phyloP scores from a whole-genome alignment of 345 rosid genomes.

The Triadica sebifera region DNA sequence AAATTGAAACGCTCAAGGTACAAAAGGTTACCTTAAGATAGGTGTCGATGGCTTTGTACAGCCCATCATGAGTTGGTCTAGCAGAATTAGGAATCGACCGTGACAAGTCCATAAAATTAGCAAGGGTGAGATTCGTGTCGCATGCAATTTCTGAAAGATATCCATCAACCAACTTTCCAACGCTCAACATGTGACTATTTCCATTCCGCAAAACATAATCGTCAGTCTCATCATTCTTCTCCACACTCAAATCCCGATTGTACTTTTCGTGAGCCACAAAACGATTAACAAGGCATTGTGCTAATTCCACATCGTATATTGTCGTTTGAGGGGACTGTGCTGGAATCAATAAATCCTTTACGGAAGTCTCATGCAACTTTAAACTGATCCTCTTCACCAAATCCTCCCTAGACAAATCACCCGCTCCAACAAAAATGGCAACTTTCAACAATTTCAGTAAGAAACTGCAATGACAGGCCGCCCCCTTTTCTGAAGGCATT shows the following conservation, averaged over 20 bases:
- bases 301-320: conserved; percentile 62
- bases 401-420: conserved; percentile 49
- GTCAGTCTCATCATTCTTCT: conserved; percentile 34
- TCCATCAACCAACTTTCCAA: conserved; percentile 71
- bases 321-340: conserved; percentile 45
- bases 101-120: conserved; percentile 55
- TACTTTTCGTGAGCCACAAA: conserved; percentile 45
- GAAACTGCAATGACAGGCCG: conserved; percentile 71
- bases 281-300: conserved; percentile 47
- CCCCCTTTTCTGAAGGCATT: conserved; percentile 60
- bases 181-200: conserved; percentile 45
- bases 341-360: conserved; percentile 60
- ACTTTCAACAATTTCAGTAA: conserved; percentile 73
- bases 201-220: conserved; percentile 43
- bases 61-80: conserved; percentile 70
- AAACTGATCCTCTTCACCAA: conserved; percentile 55
- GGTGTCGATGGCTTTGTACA: conserved; percentile 78
- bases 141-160: conserved; percentile 59
- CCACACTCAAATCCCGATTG: conserved; percentile 29
- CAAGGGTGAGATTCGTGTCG: conserved; percentile 45
- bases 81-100: conserved; percentile 61
- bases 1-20: not conserved
- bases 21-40: conserved; percentile 63
- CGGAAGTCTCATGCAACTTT: conserved; percentile 69
- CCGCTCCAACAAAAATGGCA: conserved; percentile 56